Percentiles rank a stretch among this genome's conserved stretches.
Evolutionary conservation across 176 grass and related monocot genomes (phyloP).

Genomic region (Melocanna baccifera): DNA sequence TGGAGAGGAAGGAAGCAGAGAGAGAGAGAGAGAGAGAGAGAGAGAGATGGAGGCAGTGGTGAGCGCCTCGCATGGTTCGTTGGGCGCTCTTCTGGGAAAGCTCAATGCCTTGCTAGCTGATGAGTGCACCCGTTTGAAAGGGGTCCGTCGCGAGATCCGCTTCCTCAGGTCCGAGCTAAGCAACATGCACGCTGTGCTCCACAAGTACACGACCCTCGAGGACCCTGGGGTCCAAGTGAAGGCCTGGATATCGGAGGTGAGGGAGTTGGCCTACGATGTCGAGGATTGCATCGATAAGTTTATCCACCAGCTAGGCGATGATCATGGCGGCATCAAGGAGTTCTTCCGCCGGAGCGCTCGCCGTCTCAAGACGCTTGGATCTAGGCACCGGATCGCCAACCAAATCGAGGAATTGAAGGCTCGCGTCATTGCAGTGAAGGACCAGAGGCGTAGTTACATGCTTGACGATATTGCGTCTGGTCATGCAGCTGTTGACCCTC

Average conservation of each 20-base stretch:
- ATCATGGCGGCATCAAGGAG: too few relatives aligned
- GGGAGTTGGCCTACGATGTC: background rate
- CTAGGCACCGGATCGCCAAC: too few relatives aligned
- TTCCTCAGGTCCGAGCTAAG: background rate
- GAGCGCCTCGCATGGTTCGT: background rate
- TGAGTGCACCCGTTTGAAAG: background rate
- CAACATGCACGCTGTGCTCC: background rate
- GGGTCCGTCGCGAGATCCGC: background rate
- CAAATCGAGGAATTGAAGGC: too few relatives aligned
- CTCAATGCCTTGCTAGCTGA: background rate
- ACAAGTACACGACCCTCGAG: background rate
- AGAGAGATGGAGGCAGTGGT: background rate
- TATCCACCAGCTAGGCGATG: background rate
- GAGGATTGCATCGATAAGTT: constrained; percentile 18
- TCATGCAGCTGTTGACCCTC: background rate
- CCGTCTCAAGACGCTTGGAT: too few relatives aligned
- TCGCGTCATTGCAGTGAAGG: too few relatives aligned
- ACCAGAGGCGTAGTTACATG: background rate
- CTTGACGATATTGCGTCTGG: background rate
- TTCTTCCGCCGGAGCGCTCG: too few relatives aligned
- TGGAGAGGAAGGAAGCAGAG: too few relatives aligned
- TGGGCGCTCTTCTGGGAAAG: background rate
- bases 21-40: too few relatives aligned
- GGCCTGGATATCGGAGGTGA: background rate
- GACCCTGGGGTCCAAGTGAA: background rate